Conservation (phyloP, 768 basidiomycete genomes). For the Zangia roseola region DNA sequence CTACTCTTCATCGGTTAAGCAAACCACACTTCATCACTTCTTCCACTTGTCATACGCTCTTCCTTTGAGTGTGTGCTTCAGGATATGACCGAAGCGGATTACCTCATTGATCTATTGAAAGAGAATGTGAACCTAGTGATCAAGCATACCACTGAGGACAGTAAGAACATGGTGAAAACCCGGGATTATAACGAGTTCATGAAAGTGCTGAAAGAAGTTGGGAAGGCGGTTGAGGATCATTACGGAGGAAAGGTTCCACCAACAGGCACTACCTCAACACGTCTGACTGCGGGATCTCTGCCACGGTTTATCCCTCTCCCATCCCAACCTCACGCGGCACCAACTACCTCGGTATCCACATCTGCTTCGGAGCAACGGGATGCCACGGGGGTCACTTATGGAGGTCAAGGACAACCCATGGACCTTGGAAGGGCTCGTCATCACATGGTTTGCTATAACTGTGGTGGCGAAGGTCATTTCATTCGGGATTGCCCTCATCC, state of each 20-base stretch:
- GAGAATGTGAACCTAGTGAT: neutral
- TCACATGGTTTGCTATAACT: slow-evolving; percentile 4
- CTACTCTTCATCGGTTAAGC: too few relatives aligned
- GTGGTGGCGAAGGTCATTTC: neutral
- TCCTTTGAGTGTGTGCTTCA: too few relatives aligned
- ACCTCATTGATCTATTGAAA: neutral
- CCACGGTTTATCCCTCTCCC: neutral
- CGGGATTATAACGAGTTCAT: neutral
- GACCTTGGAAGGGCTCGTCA: slow-evolving; percentile 8
- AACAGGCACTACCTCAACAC: neutral
- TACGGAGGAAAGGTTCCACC: neutral
- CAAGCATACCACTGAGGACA: neutral
- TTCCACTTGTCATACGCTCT: too few relatives aligned
- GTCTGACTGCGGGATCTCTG: neutral
- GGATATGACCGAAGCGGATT: neutral
- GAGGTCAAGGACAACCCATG: slow-evolving; percentile 20
- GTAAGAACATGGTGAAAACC: neutral
- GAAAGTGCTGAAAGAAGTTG: neutral
- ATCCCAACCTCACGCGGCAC: too few relatives aligned
- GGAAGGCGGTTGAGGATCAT: neutral
- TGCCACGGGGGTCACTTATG: too few relatives aligned
- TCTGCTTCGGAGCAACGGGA: too few relatives aligned
- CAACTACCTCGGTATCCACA: too few relatives aligned
- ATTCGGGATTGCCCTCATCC: neutral
- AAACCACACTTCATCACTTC: neutral